Percentiles rank a stretch among this genome's conserved stretches.
phyloP scores from a whole-genome alignment of 225 moss, liverwort and hornwort species.

The Sphagnum contortum region DNA sequence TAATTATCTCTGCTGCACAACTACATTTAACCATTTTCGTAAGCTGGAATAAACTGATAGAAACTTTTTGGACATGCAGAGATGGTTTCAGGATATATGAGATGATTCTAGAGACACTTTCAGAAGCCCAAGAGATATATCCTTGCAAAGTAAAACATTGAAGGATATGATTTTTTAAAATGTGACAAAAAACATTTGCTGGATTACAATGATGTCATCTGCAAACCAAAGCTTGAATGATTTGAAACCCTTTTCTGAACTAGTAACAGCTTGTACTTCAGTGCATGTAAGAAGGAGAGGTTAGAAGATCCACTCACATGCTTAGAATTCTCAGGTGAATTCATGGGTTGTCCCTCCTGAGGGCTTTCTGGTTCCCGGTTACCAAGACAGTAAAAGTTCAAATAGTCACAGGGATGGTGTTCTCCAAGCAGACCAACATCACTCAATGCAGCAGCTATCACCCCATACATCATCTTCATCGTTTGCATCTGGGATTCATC shows the following conservation, averaged over 20 bases:
- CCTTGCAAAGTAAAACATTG: no score
- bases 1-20: neutral
- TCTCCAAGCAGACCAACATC: conserved; percentile 35
- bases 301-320: conserved; percentile 34
- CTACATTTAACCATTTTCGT: neutral
- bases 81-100: neutral
- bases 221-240: no score
- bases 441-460: conserved; percentile 66
- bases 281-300: no score
- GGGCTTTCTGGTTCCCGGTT: conserved; percentile 53
- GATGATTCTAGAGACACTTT: neutral
- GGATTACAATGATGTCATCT: no score
- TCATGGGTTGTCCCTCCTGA: conserved; percentile 31
- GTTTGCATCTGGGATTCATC: conserved; percentile 47
- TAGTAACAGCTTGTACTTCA: no score
- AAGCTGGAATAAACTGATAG: neutral
- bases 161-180: no score
- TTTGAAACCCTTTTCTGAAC: no score
- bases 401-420: conserved; percentile 53
- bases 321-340: conserved; percentile 56
- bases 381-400: conserved; percentile 77
- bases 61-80: neutral
- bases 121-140: no score
- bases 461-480: conserved; percentile 91
- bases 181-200: no score